Conservation (phyloP, 768 basidiomycete genomes). For the Tulasnella sp. region DNA sequence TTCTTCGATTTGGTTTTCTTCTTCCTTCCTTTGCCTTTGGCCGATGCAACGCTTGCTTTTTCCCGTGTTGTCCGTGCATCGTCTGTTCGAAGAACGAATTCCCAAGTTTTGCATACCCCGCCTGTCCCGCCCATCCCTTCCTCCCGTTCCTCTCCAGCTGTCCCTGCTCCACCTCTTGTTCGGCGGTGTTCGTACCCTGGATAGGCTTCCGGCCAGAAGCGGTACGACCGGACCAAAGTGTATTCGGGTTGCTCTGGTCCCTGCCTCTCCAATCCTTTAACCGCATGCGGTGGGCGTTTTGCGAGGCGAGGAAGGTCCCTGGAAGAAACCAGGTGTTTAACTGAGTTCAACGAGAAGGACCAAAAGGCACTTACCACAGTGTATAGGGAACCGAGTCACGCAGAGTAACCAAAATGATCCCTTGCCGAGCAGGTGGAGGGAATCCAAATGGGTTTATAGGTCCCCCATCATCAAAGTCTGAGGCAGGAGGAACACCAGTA, state of each 20-base stretch:
- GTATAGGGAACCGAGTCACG: constrained; percentile 84
- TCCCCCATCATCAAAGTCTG: constrained; percentile 1
- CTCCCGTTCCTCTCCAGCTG: constrained; percentile 42
- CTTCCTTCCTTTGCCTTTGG: constrained; percentile 1
- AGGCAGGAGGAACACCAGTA: constrained; percentile 12
- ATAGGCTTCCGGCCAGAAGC: constrained; percentile 62
- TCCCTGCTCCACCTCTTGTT: constrained; percentile 68
- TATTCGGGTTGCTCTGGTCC: constrained; percentile 50
- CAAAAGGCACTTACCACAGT: constrained; percentile 50
- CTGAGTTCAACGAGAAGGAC: not conserved
- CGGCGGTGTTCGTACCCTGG: constrained; percentile 88
- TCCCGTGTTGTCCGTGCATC: not conserved
- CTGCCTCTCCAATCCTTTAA: constrained; percentile 17
- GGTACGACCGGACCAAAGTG: constrained; percentile 67
- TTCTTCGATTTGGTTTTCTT: not conserved
- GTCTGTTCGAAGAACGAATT: constrained; percentile 17
- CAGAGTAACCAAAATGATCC: constrained; percentile 78
- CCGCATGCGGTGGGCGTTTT: constrained; percentile 43
- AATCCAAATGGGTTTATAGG: constrained; percentile 2
- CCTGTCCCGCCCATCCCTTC: not conserved
- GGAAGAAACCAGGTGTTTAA: not conserved
- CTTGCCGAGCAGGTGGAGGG: constrained; percentile 37
- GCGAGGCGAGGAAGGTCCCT: constrained; percentile 76
- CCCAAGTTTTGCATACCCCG: constrained; percentile 20
- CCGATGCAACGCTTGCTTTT: not conserved